These are phyloP conservation scores for Pedinophyceae sp. DNA, from an alignment of 139 green algal species.

Conservation along the genomic window DNA sequence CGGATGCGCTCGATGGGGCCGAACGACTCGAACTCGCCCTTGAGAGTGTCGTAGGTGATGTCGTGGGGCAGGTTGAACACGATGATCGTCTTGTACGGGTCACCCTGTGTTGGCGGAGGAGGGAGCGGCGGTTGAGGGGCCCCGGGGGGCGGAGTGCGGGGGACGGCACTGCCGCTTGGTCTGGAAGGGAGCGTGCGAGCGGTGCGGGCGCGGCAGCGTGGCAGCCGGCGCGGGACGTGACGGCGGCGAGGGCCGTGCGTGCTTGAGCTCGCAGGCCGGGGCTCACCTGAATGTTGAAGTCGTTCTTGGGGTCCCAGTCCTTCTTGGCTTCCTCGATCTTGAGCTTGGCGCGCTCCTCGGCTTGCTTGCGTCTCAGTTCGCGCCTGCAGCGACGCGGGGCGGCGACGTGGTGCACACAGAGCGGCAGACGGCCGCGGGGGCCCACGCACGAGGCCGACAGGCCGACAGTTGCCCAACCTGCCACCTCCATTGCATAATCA, in stretches of 20 bases:
- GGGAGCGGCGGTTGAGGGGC: not conserved
- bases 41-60: slow-evolving; percentile 61
- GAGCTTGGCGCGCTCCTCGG: slow-evolving; percentile 15
- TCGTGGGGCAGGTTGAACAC: slow-evolving; percentile 56
- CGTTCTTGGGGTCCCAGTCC: slow-evolving; percentile 47
- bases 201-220: not conserved
- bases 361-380: not conserved
- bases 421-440: no score
- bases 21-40: slow-evolving; percentile 72
- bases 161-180: not conserved
- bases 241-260: not conserved
- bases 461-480: not conserved
- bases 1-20: slow-evolving; percentile 59
- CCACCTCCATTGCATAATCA: not conserved
- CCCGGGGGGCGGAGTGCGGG: no score
- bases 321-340: slow-evolving; percentile 29
- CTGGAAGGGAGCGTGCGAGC: not conserved
- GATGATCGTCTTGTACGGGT: slow-evolving; percentile 81
- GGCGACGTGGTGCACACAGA: no score
- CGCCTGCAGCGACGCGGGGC: not conserved
- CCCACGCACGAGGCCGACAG: no score
- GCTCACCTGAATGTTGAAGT: slow-evolving; percentile 47
- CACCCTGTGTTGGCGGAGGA: slow-evolving; percentile 30
- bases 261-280: not conserved
- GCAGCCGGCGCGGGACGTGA: not conserved